A percentile compares a stretch with the other conserved stretches of the same genome.
Conservation (phyloP, 352 stramenopile species). For the Phytophthora parvispora region DNA sequence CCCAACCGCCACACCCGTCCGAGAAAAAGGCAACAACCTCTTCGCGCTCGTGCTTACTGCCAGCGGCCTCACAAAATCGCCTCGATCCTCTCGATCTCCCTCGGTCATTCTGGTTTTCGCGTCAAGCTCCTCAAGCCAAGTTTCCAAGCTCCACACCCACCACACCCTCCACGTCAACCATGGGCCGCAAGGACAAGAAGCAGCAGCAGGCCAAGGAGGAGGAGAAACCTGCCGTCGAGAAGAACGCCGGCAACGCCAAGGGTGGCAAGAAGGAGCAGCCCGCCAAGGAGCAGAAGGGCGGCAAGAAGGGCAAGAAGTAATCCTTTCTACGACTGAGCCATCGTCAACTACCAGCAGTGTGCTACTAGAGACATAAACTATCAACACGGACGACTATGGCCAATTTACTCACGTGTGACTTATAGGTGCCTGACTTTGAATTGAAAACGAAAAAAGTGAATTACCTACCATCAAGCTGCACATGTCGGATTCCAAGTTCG, state of each 20-base stretch:
- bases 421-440: too few species aligned
- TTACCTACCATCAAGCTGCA: background rate
- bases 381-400: slow-evolving; percentile 7
- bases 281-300: slow-evolving; percentile 12
- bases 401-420: too few species aligned
- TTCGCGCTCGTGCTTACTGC: too few species aligned
- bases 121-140: slow-evolving; percentile 15
- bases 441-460: background rate
- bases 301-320: slow-evolving; percentile 2
- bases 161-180: slow-evolving; percentile 11
- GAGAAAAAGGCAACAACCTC: too few species aligned
- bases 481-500: background rate
- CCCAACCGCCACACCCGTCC: too few species aligned
- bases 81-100: background rate
- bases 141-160: background rate
- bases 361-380: slow-evolving; percentile 5
- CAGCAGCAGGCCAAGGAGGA: slow-evolving; percentile 25
- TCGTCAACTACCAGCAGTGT: background rate
- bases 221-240: slow-evolving; percentile 21
- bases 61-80: too few species aligned
- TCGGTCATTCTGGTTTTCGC: slow-evolving; percentile 20
- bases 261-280: slow-evolving; percentile 27
- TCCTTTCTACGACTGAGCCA: background rate
- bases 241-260: slow-evolving; percentile 27
- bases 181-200: slow-evolving; percentile 46